These are phyloP conservation scores for Pleoardoris graminearum DNA, from an alignment of 2,329 filamentous ascomycete genomes.

Conservation along the genomic window DNA sequence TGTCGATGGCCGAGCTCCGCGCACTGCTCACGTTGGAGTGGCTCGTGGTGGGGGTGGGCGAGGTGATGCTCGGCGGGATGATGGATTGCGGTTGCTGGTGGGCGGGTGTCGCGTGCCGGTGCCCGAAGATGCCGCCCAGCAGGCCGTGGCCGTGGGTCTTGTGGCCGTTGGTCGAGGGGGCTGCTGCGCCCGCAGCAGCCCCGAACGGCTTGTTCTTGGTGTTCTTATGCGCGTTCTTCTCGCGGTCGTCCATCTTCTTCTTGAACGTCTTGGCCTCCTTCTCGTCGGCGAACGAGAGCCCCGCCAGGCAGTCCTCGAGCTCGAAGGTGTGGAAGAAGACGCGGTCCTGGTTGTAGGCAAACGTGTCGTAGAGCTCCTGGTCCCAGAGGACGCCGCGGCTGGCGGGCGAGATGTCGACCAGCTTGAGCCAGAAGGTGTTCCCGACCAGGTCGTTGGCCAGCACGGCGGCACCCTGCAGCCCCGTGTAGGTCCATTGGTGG, in stretches of 20 bases:
- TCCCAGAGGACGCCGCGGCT: constrained; percentile 40
- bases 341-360: constrained; percentile 93
- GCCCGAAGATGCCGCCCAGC: constrained; percentile 56
- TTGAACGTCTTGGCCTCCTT: constrained; percentile 97
- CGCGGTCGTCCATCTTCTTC: constrained; percentile 95
- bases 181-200: constrained; percentile 38
- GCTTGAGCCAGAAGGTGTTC: constrained; percentile 95
- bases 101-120: constrained; percentile 52
- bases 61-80: constrained; percentile 52
- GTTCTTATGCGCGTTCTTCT: constrained; percentile 92
- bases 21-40: constrained; percentile 41
- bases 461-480: constrained; percentile 87
- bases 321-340: constrained; percentile 99
- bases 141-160: constrained; percentile 51
- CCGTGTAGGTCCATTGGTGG: constrained; percentile 90
- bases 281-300: constrained; percentile 90
- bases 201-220: constrained; percentile 78
- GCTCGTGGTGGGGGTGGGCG: constrained; percentile 42
- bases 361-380: constrained; percentile 95
- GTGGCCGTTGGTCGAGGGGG: constrained; percentile 33
- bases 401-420: constrained; percentile 81
- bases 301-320: constrained; percentile 87
- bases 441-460: constrained; percentile 93
- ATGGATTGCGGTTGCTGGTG: constrained; percentile 53
- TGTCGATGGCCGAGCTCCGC: constrained; percentile 58